Base-by-base conservation (phyloP, 176 grass and related monocot species). In the Ensete glaucum region DNA sequence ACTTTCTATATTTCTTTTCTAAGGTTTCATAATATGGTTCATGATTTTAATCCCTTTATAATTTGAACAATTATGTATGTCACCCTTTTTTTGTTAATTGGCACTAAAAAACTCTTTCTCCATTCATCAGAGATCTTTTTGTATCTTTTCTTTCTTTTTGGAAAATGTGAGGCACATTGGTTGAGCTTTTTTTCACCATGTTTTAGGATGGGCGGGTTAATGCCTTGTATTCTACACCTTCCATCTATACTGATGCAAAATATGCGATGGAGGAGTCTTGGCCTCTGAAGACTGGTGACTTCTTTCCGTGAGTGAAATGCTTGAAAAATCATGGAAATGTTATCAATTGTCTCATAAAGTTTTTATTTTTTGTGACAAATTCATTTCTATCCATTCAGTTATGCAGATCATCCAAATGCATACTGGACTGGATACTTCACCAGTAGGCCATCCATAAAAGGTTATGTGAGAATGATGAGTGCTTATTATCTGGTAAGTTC, bases 361-460 rank as follows among this genome's bases (percentile, higher is more conserved):
- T 48, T 54, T 73, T 53, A 50, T 21, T 60, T 62, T 50, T 67
- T 67, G 16, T 14, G 24, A 67, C 21, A 43, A 76, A 76, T 72
- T 77, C 59, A 43, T 89, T 71, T 75, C 77, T 85, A 24, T 67
- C 70, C 11, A 34, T 77, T 53, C 85, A 97, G 94, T 85, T 97
- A 97, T 91, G 94, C 94, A 90, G 94, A 97, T 78, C 29, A 88
- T 48, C 84, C 85, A 68, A 97, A 97, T 83, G 82, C 94, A 50
- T 97, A 97, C 76, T 97, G 94, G 94, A 93, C 94, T 19, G 94
- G 94, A 62, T 97, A 91, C 82, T 97, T 97, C 85, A 97, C 94
- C 73, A 97, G 93, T 80, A 93, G 93, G 79, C 90, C 93, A 75
- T 79, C 88, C 71, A 78, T 97, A 82, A 93, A 97, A 83, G 80